Conservation (phyloP, 1,284 basidiomycete species). For the Fomitopsis betulina region DNA sequence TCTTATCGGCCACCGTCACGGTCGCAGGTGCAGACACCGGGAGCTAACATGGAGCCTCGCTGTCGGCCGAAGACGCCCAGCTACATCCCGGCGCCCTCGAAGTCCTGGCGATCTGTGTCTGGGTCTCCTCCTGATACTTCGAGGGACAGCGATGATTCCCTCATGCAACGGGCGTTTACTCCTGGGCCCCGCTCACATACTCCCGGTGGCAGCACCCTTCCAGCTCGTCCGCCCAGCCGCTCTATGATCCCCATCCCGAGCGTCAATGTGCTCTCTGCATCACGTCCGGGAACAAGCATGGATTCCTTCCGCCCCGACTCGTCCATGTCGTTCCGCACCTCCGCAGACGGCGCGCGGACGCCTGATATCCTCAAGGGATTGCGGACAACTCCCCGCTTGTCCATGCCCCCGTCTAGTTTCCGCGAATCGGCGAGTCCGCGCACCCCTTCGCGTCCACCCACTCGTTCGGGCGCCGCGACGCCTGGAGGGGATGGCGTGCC, state of each 20-base stretch:
- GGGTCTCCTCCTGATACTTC: conserved; percentile 40
- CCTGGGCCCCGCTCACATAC: conserved; percentile 40
- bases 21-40: conserved; percentile 30
- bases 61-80: conserved; percentile 72
- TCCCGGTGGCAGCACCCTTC: conserved; percentile 34
- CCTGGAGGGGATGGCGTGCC: conserved; percentile 44
- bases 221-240: conserved; percentile 72
- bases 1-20: conserved; percentile 23
- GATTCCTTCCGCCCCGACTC: conserved; percentile 61
- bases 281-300: conserved; percentile 66
- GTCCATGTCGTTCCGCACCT: conserved; percentile 43
- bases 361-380: conserved; percentile 46
- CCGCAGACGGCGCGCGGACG: conserved; percentile 56
- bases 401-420: conserved; percentile 73
- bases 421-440: conserved; percentile 50
- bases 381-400: conserved; percentile 40
- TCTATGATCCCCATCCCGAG: conserved; percentile 79
- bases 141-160: conserved; percentile 42
- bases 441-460: conserved; percentile 60
- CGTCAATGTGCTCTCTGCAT: conserved; percentile 63
- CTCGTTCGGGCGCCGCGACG: conserved; percentile 57
- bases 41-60: conserved; percentile 32
- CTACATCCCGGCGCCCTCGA: conserved; percentile 61
- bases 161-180: conserved; percentile 60
- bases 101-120: conserved; percentile 41